Conservation (phyloP, 2,329 filamentous ascomycete species). For the Ceratocystis eucalypticola region DNA sequence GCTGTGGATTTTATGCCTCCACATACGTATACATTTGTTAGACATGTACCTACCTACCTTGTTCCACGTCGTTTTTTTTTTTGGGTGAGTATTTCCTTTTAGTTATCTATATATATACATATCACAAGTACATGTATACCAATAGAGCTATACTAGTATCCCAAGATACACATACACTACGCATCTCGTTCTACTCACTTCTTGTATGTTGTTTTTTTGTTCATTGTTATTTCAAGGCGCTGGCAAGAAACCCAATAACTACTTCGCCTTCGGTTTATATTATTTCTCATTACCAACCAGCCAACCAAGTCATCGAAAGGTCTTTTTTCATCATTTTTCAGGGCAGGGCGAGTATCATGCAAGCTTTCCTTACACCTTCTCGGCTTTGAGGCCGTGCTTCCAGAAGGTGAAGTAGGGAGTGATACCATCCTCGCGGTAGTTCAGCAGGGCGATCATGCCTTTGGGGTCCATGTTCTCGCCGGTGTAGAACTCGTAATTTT, state of each 20-base stretch:
- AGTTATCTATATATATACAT: background rate
- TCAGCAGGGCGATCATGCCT: constrained; percentile 87
- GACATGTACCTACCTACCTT: too few relatives aligned
- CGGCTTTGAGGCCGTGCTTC: constrained; percentile 83
- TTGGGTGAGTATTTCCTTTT: background rate
- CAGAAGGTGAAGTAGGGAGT: constrained; percentile 84
- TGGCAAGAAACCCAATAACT: background rate
- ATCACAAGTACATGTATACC: background rate
- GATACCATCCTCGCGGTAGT: constrained; percentile 92
- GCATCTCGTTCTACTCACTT: too few relatives aligned
- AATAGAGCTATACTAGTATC: background rate
- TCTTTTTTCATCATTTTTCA: background rate
- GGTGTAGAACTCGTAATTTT: constrained; percentile 90
- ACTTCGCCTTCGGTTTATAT: background rate
- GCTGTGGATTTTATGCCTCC: too few relatives aligned
- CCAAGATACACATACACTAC: background rate
- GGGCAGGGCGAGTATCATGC: background rate
- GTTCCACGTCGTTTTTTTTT: background rate
- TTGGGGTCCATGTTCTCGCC: constrained; percentile 88
- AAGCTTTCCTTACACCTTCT: constrained; percentile 63
- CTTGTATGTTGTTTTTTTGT: background rate
- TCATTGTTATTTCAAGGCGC: background rate
- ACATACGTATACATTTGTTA: too few relatives aligned
- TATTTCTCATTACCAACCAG: background rate
- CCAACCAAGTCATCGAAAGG: background rate